Evolutionary conservation across 208 protist species (phyloP).

Genomic region (Trypanosoma rangeli): DNA sequence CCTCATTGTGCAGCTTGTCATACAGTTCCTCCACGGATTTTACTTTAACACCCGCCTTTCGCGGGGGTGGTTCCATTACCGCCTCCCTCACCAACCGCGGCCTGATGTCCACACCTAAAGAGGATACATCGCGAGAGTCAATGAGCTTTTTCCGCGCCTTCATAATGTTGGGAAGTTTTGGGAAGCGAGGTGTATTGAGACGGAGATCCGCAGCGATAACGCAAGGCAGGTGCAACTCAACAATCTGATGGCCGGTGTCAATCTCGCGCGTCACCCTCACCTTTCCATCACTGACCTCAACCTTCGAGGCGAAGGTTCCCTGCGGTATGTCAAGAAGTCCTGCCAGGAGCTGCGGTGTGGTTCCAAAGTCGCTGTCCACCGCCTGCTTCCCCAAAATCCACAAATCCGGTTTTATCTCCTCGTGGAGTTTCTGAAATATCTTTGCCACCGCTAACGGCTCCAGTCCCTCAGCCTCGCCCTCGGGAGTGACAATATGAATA

Average conservation of each 20-base stretch:
- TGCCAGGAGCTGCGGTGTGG: constrained; percentile 94
- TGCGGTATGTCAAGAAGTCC: constrained; percentile 93
- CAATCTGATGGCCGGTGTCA: constrained; percentile 93
- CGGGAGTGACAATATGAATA: constrained; percentile 89
- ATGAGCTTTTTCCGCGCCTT: constrained; percentile 96
- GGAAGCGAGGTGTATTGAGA: constrained; percentile 96
- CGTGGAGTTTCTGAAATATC: constrained; percentile 90
- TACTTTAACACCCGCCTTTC: constrained; percentile 90
- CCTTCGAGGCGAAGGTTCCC: constrained; percentile 93
- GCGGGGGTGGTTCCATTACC: constrained; percentile 78
- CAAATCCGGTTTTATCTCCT: constrained; percentile 84
- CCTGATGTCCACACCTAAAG: constrained; percentile 87
- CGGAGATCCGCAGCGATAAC: constrained; percentile 90
- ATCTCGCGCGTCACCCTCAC: constrained; percentile 94
- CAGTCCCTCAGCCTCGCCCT: constrained; percentile 60
- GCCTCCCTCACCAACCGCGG: constrained; percentile 58
- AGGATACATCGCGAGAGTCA: constrained; percentile 66
- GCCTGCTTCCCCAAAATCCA: constrained; percentile 96
- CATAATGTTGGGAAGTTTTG: constrained; percentile 98
- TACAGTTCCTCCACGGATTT: constrained; percentile 91
- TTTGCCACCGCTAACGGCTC: constrained; percentile 93
- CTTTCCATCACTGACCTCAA: constrained; percentile 71
- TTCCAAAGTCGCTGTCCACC: constrained; percentile 95
- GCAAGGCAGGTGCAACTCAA: constrained; percentile 82
- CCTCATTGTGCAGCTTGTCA: constrained; percentile 92